Conservation (phyloP, 2,329 filamentous ascomycete genomes). For the Cercospora janseana region DNA sequence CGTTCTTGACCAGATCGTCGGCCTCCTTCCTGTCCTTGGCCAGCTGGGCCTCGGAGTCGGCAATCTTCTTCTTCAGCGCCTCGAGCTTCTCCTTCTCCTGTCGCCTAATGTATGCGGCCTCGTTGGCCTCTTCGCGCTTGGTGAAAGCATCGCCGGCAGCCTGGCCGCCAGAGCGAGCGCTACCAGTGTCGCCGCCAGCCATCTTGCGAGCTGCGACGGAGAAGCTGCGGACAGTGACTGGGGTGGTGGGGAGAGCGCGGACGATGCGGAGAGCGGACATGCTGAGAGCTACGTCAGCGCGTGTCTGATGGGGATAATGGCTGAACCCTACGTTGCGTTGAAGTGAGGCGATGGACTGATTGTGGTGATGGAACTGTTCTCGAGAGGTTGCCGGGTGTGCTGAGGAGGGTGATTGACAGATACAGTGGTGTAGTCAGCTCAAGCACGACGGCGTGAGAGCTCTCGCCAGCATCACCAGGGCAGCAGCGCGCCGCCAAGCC, state of each 20-base stretch:
- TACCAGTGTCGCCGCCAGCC: slow-evolving; percentile 46
- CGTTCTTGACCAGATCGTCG: slow-evolving; percentile 22
- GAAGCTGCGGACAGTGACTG: slow-evolving; percentile 41
- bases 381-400: background rate
- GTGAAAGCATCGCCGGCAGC: slow-evolving; percentile 79
- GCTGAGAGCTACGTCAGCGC: slow-evolving; percentile 15
- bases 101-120: slow-evolving; percentile 79
- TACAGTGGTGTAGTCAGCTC: slow-evolving; percentile 4
- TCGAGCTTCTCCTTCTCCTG: slow-evolving; percentile 80
- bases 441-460: slow-evolving; percentile 6
- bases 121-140: slow-evolving; percentile 82
- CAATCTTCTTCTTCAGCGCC: slow-evolving; percentile 39
- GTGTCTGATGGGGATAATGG: background rate
- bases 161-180: slow-evolving; percentile 42
- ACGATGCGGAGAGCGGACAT: slow-evolving; percentile 38
- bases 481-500: slow-evolving; percentile 1
- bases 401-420: slow-evolving; percentile 8
- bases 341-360: background rate
- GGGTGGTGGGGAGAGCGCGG: slow-evolving; percentile 42
- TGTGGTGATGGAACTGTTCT: background rate
- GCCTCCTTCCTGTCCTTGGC: slow-evolving; percentile 35
- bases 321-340: slow-evolving; percentile 1
- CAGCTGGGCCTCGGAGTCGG: slow-evolving; percentile 30
- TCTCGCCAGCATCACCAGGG: slow-evolving; percentile 8
- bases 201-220: slow-evolving; percentile 44